Evolutionary conservation across 495 filamentous ascomycete genomes (phyloP), one percentile per base, ranked within the genome.

Genomic region (Massariosphaeria phaeospora): DNA sequence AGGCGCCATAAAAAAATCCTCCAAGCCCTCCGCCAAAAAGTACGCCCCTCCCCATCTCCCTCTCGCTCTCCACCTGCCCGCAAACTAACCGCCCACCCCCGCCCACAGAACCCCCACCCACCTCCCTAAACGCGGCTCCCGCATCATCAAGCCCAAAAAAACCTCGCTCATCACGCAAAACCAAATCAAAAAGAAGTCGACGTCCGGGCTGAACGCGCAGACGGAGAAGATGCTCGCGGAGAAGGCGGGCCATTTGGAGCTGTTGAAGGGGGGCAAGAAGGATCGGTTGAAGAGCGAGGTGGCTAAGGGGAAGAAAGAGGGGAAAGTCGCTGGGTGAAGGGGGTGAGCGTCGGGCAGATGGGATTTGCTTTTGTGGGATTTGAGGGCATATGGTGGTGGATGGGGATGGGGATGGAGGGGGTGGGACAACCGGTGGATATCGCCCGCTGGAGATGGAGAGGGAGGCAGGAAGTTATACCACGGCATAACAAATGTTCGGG

Each of bases 191-290:
- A 88, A 84, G 84, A 87, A 85, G 79, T 73, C 82, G 43, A 74
- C 81, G 0, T 75, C 82, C 0, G 84, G 84, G 0, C 71, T 89
- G 18, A 76, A 75, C 3, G 73, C 73, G 0, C 76, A 77, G 69
- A 88, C 84, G 52, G 85, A 89, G 63, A 74, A 79, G 52, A 77
- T 67, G 60, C 73, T 90, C 20, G 86, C 81, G 4, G 70, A 78
- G 40, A 82, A 80, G 65, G 85, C 84, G 34, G 86, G 86, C 4
- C 85, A 90, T 77, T 61, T 88, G 57, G 85, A 89, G 67, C 33
- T 89, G 67, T 64, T 89, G 54, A 71, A 74, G 53, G 82, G 80
- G 3, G 82, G 79, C 10, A 85, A 84, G 76, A 84, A 80, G 71
- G 75, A 79, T 48, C n/a, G n/a, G n/a, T n/a, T n/a, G n/a, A n/a